Base-by-base conservation (phyloP, 139 green algal species). In the Chlorella sp. region DNA sequence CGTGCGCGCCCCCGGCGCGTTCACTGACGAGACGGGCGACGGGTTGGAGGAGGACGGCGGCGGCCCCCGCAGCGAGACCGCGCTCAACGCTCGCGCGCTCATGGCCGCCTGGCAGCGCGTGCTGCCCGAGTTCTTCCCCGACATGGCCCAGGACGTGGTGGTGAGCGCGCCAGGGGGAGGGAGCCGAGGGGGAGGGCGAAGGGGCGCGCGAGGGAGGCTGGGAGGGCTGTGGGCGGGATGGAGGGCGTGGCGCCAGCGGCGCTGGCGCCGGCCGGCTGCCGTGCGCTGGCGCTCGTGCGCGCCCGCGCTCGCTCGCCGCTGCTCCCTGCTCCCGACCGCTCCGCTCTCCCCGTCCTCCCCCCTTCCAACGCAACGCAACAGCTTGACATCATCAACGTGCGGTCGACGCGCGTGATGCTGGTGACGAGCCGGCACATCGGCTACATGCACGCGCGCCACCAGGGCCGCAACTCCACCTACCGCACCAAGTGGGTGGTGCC, bases 361-460 rank as follows among this genome's bases (percentile, higher is more conserved):
- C 27, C 41, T 42, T 33, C 48, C 1, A 60, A 78, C n/a, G n/a
- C n/a, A n/a, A n/a, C n/a, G n/a, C n/a, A n/a, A n/a, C n/a, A n/a
- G n/a, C 46, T 89, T 66, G 88, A 96, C 53, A 90, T 96, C 68
- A 42, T 96, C 63, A 83, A 84, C 33, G 81, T 87, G 11, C 80
- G 85, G 2, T 51, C 67, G 29, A 83, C 75, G 3, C 87, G 92
- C 35, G 82, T 94, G 31, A 72, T 96, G 74, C 78, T 96, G 74
- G 82, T 96, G 41, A 95, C 90, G 8, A 70, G 86, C 69, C 67
- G 33, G 1, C 91, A 96, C 73, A 67, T 96, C 27, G 84, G 85
- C 15, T 94, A 95, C 82, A 67, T 95, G 55, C 72, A 72, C 11
- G 67, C 69, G 25, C 76, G 70, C 38, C 71, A 79, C 67, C 35